Percentiles rank a stretch among this genome's conserved stretches.
These are phyloP conservation scores for Lentinula guzmanii DNA, from an alignment of 768 basidiomycete species.

Conservation along the genomic window DNA sequence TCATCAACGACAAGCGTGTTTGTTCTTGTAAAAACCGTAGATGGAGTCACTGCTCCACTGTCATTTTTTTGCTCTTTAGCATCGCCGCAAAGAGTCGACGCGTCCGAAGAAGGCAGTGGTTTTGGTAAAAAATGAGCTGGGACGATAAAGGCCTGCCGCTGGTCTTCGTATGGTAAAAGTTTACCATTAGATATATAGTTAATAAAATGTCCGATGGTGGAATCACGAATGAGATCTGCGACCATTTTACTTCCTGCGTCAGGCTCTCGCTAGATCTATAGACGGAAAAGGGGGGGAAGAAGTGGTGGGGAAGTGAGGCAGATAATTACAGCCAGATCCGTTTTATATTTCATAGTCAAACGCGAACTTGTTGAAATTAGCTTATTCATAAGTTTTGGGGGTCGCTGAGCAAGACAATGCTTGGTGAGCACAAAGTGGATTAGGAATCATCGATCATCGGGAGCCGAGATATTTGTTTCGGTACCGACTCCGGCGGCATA, in stretches of 20 bases:
- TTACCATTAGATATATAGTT: slow-evolving; percentile 9
- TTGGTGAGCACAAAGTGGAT: background rate
- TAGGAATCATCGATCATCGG: background rate
- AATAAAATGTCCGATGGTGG: slow-evolving; percentile 10
- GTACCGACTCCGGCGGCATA: too few relatives aligned
- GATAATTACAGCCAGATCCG: background rate
- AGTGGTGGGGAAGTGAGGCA: background rate
- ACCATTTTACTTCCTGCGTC: slow-evolving; percentile 16
- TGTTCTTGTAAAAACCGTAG: background rate
- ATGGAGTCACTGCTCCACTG: background rate
- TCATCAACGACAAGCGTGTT: background rate
- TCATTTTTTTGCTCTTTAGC: background rate
- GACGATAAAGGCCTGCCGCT: slow-evolving; percentile 3
- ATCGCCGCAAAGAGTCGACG: slow-evolving; percentile 8
- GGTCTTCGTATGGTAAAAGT: slow-evolving; percentile 9
- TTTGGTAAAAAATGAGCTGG: slow-evolving; percentile 2
- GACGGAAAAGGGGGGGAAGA: background rate
- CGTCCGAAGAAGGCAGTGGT: background rate
- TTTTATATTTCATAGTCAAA: background rate
- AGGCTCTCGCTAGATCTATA: background rate
- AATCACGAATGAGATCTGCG: slow-evolving; percentile 11
- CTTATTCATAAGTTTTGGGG: background rate
- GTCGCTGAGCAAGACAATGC: background rate
- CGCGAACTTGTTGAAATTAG: background rate
- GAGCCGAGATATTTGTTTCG: too few relatives aligned